Evolutionary conservation across 2,329 filamentous ascomycete species (phyloP).

Genomic region (Remersonia thermophila): DNA sequence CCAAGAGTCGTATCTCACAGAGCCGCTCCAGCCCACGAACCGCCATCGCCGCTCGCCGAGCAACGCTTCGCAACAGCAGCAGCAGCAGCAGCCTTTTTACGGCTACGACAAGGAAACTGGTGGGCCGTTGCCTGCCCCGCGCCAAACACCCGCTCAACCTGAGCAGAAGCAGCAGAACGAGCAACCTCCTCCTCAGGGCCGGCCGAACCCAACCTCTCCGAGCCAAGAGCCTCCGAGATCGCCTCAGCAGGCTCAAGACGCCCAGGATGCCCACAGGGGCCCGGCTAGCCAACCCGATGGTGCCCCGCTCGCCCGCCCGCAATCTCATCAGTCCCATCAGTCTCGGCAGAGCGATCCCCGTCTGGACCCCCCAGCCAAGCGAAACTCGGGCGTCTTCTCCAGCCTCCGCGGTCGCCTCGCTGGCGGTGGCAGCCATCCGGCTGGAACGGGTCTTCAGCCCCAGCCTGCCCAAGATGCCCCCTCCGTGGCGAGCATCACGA

Average conservation of each 20-base stretch:
- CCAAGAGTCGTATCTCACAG: conserved; percentile 41
- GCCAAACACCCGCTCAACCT: conserved; percentile 5
- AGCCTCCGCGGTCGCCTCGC: conserved; percentile 35
- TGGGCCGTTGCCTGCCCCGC: conserved; percentile 6
- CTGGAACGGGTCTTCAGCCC: conserved; percentile 13
- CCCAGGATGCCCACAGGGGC: conserved; percentile 1
- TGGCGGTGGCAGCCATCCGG: conserved; percentile 21
- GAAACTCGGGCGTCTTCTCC: conserved; percentile 37
- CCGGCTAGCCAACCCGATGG: conserved; percentile 5
- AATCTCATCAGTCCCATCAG: conserved; percentile 27
- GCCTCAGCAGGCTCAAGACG: conserved; percentile 3
- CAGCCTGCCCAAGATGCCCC: conserved; percentile 24
- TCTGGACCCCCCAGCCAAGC: conserved; percentile 19
- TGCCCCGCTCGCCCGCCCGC: conserved; percentile 24
- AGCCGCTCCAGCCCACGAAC: conserved; percentile 33
- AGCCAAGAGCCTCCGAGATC: conserved; percentile 25
- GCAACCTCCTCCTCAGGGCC: no score
- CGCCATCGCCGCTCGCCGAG: conserved; percentile 24
- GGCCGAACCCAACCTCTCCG: no score
- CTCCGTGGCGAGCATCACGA: conserved; percentile 29
- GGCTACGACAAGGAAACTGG: conserved; percentile 43
- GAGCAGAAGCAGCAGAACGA: conserved; percentile 24
- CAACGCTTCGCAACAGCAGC: conserved; percentile 21
- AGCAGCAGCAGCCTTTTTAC: conserved; percentile 23
- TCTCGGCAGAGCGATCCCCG: conserved; percentile 25